Base-by-base conservation (phyloP, 208 protist species). In the Leishmania guyanensis region DNA sequence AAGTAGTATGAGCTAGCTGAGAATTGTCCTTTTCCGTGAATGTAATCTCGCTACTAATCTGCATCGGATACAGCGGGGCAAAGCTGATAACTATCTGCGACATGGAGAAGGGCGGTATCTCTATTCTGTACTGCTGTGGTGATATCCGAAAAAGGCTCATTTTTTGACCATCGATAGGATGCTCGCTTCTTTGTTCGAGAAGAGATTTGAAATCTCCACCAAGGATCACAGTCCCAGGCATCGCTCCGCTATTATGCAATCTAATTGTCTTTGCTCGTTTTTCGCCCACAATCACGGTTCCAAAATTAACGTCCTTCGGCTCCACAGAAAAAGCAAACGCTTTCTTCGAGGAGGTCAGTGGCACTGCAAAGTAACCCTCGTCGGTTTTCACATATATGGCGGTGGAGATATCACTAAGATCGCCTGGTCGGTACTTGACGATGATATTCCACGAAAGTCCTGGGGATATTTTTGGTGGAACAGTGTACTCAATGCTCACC, bases 381-480 rank as follows among this genome's bases (percentile, higher is more conserved):
- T 94, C 86, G 0, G 89, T 90, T 74, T 89, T 91, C 46, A 97
- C 79, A 48, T 76, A 84, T 8, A 98, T 65, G 50, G 89, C 83
- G 2, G 88, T 90, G 17, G 85, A 81, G 29, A 98, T 90, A 90
- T 95, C 90, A 36, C 86, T 77, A 50, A 92, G 80, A 29, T 89
- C 56, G 58, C 88, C 81, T 46, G 96, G 94, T 12, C 77, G 82
- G 82, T 97, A 98, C 50, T 79, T 87, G 17, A 97, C 75, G 0
- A 53, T 86, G 14, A 98, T 74, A 54, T 83, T 85, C 87, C 92
- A 96, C 43, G 89, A 92, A 53, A 96, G 84, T 9, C 95, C 96
- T 29, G 96, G 89, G 0, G 94, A 92, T 73, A 98, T 93, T 29
- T 83, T 88, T 33, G 93, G 87, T 16, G 95, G 94, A n/a, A 85